A percentile compares a stretch with the other conserved stretches of the same genome.
Evolutionary conservation across 805 yeast genomes (phyloP).

Genomic region (Wickerhamiella musiphila): DNA sequence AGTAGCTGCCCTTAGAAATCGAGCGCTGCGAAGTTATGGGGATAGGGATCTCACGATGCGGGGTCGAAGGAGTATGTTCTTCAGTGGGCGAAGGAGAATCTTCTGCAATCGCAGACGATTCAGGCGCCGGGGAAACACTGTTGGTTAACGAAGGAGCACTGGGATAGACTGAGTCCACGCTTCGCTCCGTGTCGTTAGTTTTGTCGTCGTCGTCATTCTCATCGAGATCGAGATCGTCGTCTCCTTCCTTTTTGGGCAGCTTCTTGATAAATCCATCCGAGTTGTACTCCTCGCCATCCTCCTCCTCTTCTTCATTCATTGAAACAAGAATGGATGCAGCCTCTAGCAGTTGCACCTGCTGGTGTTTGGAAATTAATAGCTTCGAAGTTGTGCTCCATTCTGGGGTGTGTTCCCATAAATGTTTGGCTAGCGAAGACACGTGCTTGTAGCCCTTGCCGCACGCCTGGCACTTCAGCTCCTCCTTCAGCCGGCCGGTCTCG

Average conservation of each 20-base stretch:
- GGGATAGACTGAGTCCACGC: too few species aligned
- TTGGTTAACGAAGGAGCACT: not conserved
- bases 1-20: slow-evolving; percentile 1
- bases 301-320: slow-evolving; percentile 32
- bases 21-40: slow-evolving; percentile 7
- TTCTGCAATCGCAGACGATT: not conserved
- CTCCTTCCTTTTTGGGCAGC: too few species aligned
- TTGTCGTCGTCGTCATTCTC: slow-evolving; percentile 10
- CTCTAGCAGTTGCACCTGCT: slow-evolving; percentile 64
- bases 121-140: not conserved
- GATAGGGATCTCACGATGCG: slow-evolving; percentile 3
- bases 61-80: slow-evolving; percentile 3
- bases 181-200: slow-evolving; percentile 1
- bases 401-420: slow-evolving; percentile 87
- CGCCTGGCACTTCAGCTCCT: slow-evolving; percentile 72
- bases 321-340: slow-evolving; percentile 52
- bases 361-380: slow-evolving; percentile 67
- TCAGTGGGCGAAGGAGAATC: slow-evolving; percentile 1
- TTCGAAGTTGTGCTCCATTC: slow-evolving; percentile 83
- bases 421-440: slow-evolving; percentile 73
- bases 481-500: slow-evolving; percentile 68
- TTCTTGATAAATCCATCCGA: slow-evolving; percentile 3
- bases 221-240: slow-evolving; percentile 5
- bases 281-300: slow-evolving; percentile 8
- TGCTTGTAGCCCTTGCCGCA: slow-evolving; percentile 88